Evolutionary conservation across 148 eudicot genomes (phyloP).

Genomic region (Chenopodium berlandieri): DNA sequence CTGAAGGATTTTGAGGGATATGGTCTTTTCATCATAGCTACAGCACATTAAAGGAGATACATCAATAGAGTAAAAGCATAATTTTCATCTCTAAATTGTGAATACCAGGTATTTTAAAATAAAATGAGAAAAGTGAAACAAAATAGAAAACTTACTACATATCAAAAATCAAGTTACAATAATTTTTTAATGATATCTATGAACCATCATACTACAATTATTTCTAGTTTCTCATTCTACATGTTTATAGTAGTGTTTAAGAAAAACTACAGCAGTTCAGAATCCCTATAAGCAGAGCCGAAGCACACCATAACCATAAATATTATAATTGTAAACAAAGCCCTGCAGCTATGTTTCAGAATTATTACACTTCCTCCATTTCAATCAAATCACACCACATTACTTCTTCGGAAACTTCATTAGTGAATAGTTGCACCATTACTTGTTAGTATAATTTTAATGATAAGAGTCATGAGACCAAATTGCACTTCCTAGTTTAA

Average conservation of each 20-base stretch:
- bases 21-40: conserved; percentile 82
- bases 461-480: too few species aligned
- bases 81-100: background rate
- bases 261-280: background rate
- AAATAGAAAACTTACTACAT: background rate
- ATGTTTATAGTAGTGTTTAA: too few species aligned
- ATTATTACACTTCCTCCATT: too few species aligned
- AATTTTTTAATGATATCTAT: background rate
- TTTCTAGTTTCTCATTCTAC: background rate
- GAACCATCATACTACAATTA: too few species aligned
- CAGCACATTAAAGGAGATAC: conserved; percentile 12
- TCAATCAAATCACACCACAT: too few species aligned
- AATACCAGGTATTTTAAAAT: conserved; percentile 1
- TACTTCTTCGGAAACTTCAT: too few species aligned
- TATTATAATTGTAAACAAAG: too few species aligned
- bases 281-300: too few species aligned
- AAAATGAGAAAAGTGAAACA: background rate
- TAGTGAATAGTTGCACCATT: too few species aligned
- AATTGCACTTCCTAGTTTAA: too few species aligned
- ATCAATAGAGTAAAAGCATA: background rate
- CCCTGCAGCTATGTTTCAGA: background rate
- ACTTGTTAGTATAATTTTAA: too few species aligned
- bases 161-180: background rate
- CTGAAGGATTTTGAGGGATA: conserved; percentile 69
- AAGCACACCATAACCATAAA: background rate